Evolutionary conservation across 2,329 filamentous ascomycete genomes (phyloP), one percentile per base, ranked within the genome.

Genomic region (Scedosporium minutisporum): DNA sequence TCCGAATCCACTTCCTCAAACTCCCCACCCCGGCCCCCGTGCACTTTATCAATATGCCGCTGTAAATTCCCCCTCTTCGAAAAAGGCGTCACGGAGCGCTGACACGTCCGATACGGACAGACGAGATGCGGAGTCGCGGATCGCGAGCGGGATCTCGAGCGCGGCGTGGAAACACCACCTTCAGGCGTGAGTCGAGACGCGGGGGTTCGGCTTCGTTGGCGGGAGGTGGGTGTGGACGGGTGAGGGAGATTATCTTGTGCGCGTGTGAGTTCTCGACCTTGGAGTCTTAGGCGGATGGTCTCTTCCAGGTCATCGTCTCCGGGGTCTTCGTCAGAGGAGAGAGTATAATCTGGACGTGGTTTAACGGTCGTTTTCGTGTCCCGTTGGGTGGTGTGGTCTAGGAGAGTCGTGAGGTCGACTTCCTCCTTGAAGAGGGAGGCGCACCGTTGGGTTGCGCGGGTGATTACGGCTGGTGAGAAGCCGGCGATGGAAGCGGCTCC

Each of bases 401-500:
- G 68, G n/a, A 91, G 74, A 0, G 78, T 83, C 25, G 81, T 79
- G 63, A 92, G 80, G 2, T 77, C 75, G 83, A 95, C 91, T 25
- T 82, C 77, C 73, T 95, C 84, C 0, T 81, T 82, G 68, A 97
- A 96, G 0, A 96, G 76, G 57, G 83, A 77, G 2, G 88, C 84
- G 69, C 93, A 97, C 58, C 93, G 83, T 69, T 86, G 80, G 1
- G 88, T 83, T 0, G 91, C 83, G 33, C 90, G 83, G 61, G 86
- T 82, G 12, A 97, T 74, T 0, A 86, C 88, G 1, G 77, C 73
- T 0, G 79, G 73, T 1, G 88, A 77, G 74, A 92, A 93, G 0
- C 89, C 91, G 1, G 83, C 83, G 59, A 96, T 75, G 0, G 90
- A 82, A 2, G 93, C 93, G 0, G 91, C 80, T 0, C 90, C 90